Percentiles rank a stretch among this genome's conserved stretches.
Conservation (phyloP, 2,329 filamentous ascomycete species). For the Coleophoma crateriformis region DNA sequence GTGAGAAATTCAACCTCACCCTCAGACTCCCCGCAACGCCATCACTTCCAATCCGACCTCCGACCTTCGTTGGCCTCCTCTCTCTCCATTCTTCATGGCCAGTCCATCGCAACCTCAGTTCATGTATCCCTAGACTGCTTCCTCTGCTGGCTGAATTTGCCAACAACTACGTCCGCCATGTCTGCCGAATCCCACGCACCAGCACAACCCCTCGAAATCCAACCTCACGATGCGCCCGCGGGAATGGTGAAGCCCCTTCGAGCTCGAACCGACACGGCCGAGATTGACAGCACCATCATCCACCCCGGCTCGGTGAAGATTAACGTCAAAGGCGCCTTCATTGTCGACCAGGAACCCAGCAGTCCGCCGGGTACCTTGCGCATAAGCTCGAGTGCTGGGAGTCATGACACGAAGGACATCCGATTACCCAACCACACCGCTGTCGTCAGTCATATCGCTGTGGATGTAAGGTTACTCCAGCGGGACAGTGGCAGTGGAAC, state of each 20-base stretch:
- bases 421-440: conserved; percentile 93
- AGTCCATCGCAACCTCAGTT: no score
- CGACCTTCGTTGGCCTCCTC: no score
- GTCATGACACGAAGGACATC: conserved; percentile 83
- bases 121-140: no score
- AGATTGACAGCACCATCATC: conserved; percentile 37
- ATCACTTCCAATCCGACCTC: no score
- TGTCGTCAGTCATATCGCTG: conserved; percentile 92
- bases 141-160: no score
- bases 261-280: conserved; percentile 27
- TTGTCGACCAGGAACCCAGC: conserved; percentile 73
- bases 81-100: no score
- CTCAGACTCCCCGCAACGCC: no score
- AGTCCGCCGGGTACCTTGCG: conserved; percentile 37
- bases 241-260: conserved; percentile 8
- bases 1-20: no score
- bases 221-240: not conserved
- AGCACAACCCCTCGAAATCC: conserved; percentile 8
- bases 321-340: conserved; percentile 94
- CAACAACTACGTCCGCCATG: not conserved
- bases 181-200: conserved; percentile 6
- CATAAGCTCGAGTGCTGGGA: conserved; percentile 33
- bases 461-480: conserved; percentile 64
- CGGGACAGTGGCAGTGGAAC: conserved; percentile 1
- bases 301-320: conserved; percentile 76